Conservation (phyloP, 2,329 filamentous ascomycete genomes). For the Tolypocladium album region DNA sequence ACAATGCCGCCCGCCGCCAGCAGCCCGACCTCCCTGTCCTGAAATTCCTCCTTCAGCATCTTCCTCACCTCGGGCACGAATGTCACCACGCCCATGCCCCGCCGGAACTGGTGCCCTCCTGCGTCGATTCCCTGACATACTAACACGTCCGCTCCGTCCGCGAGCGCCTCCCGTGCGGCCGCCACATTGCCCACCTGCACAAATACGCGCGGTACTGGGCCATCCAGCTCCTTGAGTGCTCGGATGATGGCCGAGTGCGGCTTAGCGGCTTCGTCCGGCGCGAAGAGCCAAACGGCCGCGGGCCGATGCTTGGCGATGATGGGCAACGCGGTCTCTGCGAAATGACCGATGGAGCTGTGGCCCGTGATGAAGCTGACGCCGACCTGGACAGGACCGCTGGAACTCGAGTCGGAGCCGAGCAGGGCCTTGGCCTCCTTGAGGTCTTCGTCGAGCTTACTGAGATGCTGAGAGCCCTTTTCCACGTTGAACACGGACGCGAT, state of each 20-base stretch:
- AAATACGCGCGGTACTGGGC: slow-evolving; percentile 34
- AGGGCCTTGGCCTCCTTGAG: slow-evolving; percentile 17
- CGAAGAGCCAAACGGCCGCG: slow-evolving; percentile 57
- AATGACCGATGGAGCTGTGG: slow-evolving; percentile 26
- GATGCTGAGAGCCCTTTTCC: slow-evolving; percentile 15
- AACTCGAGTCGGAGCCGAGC: slow-evolving; percentile 9
- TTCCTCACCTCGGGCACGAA: slow-evolving; percentile 47
- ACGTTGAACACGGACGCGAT: slow-evolving; percentile 20
- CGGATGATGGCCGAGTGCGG: slow-evolving; percentile 25
- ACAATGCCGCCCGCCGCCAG: slow-evolving; percentile 51
- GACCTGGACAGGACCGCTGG: slow-evolving; percentile 40
- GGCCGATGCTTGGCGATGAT: slow-evolving; percentile 42
- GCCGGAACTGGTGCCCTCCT: slow-evolving; percentile 49
- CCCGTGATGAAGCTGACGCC: slow-evolving; percentile 49
- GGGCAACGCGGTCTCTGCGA: slow-evolving; percentile 32
- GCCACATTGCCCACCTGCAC: slow-evolving; percentile 51
- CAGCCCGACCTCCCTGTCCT: slow-evolving; percentile 24
- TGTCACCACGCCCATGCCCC: slow-evolving; percentile 41
- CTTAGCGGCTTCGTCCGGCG: slow-evolving; percentile 30
- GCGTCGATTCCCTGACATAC: slow-evolving; percentile 55
- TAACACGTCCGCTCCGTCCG: slow-evolving; percentile 43
- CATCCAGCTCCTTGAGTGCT: slow-evolving; percentile 17
- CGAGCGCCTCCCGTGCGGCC: slow-evolving; percentile 38
- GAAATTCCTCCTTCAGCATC: slow-evolving; percentile 28
- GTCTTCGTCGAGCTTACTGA: slow-evolving; percentile 20